Conservation (phyloP, 2,329 filamentous ascomycete genomes). For the Diaporthe aspalathi region DNA sequence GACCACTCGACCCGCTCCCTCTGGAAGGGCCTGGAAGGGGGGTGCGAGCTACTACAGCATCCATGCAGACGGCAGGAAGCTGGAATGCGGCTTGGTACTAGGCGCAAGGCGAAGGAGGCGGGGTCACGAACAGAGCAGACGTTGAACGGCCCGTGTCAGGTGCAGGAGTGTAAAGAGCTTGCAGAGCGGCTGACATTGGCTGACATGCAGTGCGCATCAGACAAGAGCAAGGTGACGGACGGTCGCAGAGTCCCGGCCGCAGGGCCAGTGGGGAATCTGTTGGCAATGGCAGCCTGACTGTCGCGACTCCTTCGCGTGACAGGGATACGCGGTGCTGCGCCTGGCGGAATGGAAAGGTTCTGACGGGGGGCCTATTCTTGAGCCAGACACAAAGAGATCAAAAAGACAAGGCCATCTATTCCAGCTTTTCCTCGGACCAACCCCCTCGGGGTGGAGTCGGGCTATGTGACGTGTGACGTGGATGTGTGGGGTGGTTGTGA, state of each 20-base stretch:
- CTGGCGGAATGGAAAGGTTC: constrained; percentile 19
- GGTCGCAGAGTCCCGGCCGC: constrained; percentile 38
- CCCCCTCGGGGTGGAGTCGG: not conserved
- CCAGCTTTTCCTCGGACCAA: constrained; percentile 10
- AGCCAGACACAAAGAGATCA: not conserved
- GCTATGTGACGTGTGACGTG: constrained; percentile 19
- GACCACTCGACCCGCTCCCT: constrained; percentile 61
- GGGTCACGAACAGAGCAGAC: not conserved
- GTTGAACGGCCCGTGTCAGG: not conserved
- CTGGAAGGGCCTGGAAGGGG: constrained; percentile 72
- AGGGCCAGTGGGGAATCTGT: not conserved
- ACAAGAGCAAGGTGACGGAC: constrained; percentile 50
- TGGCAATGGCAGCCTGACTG: not conserved
- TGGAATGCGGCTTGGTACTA: constrained; percentile 71
- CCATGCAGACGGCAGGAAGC: constrained; percentile 58
- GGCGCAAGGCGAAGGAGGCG: not conserved
- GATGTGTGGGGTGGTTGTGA: constrained; percentile 8
- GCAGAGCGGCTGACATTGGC: constrained; percentile 9
- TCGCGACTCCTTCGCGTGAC: constrained; percentile 26
- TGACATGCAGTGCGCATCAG: constrained; percentile 40
- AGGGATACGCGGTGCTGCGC: constrained; percentile 27
- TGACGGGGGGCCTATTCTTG: constrained; percentile 28
- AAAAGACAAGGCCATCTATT: constrained; percentile 4
- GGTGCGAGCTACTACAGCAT: constrained; percentile 67
- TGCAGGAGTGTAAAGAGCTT: constrained; percentile 8